Base-by-base conservation (phyloP, 768 basidiomycete species). In the Infundibulicybe gibba region DNA sequence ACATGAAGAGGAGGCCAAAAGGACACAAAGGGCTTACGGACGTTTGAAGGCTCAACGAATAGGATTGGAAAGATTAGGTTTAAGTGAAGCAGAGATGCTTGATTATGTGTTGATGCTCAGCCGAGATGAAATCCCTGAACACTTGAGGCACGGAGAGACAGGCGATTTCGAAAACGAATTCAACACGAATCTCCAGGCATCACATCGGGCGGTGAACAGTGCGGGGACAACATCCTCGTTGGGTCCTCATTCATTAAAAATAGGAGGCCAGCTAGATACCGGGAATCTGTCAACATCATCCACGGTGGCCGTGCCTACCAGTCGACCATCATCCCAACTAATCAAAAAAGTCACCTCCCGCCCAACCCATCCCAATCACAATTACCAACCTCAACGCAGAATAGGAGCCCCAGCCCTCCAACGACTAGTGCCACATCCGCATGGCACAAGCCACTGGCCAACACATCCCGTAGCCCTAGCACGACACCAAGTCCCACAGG, bases 61-160 rank as follows among this genome's bases (percentile, higher is more conserved):
- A 2, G 72, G 75, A 10, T 61, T 91, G 17, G 70, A 79, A 31
- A 63, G 65, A n/a, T 73, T 93, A 3, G 90, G 90, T 2, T 64
- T 92, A 34, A 81, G 74, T 47, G 90, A 93, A 55, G 63, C 64
- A 1, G 90, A 90, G 55, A 87, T 85, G 0, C 66, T 92, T 20
- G 85, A 90, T 56, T 93, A 93, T 54, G 74, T 83, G 0, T 61
- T 93, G 40, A 92, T 92, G 88, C 74, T 92, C 52, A 91, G 88
- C 51, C 80, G 86, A 8, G 90, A 93, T 40, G 87, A 91, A 59
- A 81, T 78, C 43, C 32, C 56, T 54, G 16, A 46, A 31, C 20
- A 34, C 40, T 34, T 32, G 47, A 35, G 44, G 42, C 32, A 25
- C 25, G 25, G 25, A 25, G 78, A 80, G 15, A 77, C 82, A 44